Percentiles rank a stretch among this genome's conserved stretches.
These are phyloP conservation scores for Paraglomus occultum DNA, from an alignment of 192 early-diverging fungal genomes.

Conservation along the genomic window DNA sequence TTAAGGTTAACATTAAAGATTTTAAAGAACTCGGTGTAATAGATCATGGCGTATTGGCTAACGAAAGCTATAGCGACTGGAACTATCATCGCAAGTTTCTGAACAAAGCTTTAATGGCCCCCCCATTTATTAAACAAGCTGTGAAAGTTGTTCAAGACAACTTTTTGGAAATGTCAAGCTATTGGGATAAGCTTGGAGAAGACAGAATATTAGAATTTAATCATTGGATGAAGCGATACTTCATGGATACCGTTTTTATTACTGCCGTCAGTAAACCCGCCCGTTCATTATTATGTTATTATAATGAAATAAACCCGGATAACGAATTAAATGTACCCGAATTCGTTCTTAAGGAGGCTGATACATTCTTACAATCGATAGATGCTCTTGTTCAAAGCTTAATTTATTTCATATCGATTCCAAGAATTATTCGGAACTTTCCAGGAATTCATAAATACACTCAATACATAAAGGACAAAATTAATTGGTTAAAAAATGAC, in stretches of 20 bases:
- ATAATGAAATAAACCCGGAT: constrained; percentile 7
- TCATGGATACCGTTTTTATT: not conserved
- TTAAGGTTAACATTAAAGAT: no score
- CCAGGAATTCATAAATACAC: not conserved
- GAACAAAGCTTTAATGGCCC: not conserved
- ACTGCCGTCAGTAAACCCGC: not conserved
- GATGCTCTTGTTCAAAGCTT: not conserved
- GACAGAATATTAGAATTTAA: not conserved
- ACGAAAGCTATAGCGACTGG: not conserved
- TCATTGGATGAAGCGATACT: not conserved
- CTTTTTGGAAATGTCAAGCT: not conserved
- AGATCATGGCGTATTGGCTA: not conserved
- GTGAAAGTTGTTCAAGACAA: not conserved
- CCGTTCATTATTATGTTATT: not conserved
- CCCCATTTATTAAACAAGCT: not conserved
- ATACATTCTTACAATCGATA: not conserved
- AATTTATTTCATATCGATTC: not conserved
- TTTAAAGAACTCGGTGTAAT: not conserved
- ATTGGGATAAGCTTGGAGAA: not conserved
- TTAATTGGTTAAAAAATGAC: not conserved
- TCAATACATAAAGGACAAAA: not conserved
- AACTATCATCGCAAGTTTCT: not conserved
- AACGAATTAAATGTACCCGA: not conserved
- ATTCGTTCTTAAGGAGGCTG: not conserved
- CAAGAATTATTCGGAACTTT: not conserved